Evolutionary conservation across 129 eudicot species (phyloP), one percentile per base, ranked within the genome.

Genomic region (Chrysanthemum makinoi): DNA sequence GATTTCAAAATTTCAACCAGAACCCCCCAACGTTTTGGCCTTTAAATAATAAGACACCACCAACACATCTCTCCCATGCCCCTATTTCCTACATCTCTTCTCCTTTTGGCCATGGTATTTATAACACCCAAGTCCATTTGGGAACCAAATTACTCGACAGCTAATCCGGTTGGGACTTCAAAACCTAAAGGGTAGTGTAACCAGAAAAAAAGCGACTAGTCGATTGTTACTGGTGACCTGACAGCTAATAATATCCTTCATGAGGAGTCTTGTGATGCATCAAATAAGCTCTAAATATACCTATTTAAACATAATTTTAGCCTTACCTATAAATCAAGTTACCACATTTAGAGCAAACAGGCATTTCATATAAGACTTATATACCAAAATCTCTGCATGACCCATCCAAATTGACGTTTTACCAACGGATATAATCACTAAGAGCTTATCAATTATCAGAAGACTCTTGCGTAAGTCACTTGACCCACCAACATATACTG

Each of bases 111-210:
- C 44, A 60, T 60, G 65, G 10, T 60, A 26, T 15, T 8, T 60
- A 60, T 26, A 60, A 60, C 65, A 60, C 16, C 44, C 65, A 60
- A 8, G 65, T 58, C n/a, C 64, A 58, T 58, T 13, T 58, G 14
- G 64, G 64, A 58, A 58, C 64, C 64, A 26, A 61, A 61, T 43
- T 17, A 61, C 17, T 64, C 26, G 19, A 43, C 8, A 13, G 19
- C 47, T 24, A 64, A 64, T 64, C 68, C 8, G 3, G 10, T 22
- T n/a, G 18, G 44, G 68, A 35, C 26, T 64, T 49, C 68, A 15
- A 64, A 64, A 33, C 68, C 50, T 64, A 64, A 35, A 43, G 68
- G 51, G 52, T 64, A 2, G 22, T 12, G 17, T 39, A 43, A 64
- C 51, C 51, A 64, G 69, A n/a, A 62, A 33, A 33, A 13, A 28